phyloP scores from a whole-genome alignment of 2,329 filamentous ascomycete species.

The Arthrobotrys entomopaga region DNA sequence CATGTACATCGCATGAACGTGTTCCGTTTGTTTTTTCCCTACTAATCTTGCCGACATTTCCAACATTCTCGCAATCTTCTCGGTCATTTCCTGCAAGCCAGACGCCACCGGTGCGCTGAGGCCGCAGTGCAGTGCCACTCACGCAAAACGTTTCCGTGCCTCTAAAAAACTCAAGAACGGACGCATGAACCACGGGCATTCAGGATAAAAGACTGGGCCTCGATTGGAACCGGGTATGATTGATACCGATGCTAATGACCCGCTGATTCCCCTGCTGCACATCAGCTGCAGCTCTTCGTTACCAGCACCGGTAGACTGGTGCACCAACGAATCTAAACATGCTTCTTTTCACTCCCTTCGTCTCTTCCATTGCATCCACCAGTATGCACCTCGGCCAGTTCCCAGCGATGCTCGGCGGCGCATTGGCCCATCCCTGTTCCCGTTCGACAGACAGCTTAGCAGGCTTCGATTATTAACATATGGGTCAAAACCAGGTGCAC shows the following conservation, averaged over 20 bases:
- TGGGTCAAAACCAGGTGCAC: conserved; percentile 7
- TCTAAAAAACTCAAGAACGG: conserved; percentile 38
- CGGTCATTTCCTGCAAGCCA: conserved; percentile 43
- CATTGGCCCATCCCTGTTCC: neutral
- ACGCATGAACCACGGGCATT: neutral
- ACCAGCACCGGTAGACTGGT: conserved; percentile 37
- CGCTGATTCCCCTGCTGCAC: conserved; percentile 19
- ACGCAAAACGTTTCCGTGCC: conserved; percentile 15
- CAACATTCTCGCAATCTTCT: no score
- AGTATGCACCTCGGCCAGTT: no score
- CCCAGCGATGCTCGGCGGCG: neutral
- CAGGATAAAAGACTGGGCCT: conserved; percentile 6
- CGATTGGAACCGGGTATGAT: conserved; percentile 27
- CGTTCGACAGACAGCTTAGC: neutral
- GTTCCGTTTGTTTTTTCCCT: no score
- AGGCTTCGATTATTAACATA: neutral
- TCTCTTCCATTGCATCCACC: no score
- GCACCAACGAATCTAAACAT: conserved; percentile 38
- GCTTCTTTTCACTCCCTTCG: conserved; percentile 3
- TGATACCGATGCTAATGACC: neutral
- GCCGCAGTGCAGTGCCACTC: conserved; percentile 5
- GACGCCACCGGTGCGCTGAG: conserved; percentile 24
- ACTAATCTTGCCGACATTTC: no score
- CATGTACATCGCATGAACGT: no score
- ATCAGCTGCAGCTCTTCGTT: conserved; percentile 22